Evolutionary conservation across 352 stramenopile genomes (phyloP), one percentile per base, ranked within the genome.

Genomic region (Phytophthora crassamura): DNA sequence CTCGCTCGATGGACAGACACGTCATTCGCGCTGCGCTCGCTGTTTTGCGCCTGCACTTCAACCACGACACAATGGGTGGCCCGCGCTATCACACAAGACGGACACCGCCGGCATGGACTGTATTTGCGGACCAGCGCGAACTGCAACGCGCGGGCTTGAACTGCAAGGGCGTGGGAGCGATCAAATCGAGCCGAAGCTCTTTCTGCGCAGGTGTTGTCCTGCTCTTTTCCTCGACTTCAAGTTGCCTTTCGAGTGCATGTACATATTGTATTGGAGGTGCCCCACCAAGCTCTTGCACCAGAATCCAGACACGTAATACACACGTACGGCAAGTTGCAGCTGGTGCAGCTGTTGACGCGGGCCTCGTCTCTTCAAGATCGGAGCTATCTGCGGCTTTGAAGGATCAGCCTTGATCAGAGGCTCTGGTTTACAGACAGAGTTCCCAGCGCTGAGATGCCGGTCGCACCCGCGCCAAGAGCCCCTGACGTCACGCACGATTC

Each of bases 181-280:
- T 58, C 58, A 64, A 73, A 68, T 68, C 45, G 38, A 65, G 54
- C 38, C 33, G 41, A 69, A 60, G 59, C 64, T 73, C 59, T 64
- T 62, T 67, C 47, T 70, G 54, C 28, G 46, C 47, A 65, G 55
- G 49, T 71, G 60, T 40, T 58, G 49, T 71, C 63, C 57, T 62
- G 63, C 63, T 71, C 63, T 71, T 62, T 67, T 62, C 56, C 56
- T 67, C 51, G 58, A 72, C 50, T 73, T 73, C 59, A 73, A 73
- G 64, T 64, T 69, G 59, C 54, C 40, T 59, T 43, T 53, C 33
- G 18, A 22, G 41, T 12, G 14, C 20, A 14, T n/a, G n/a, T n/a
- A n/a, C n/a, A n/a, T n/a, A n/a, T n/a, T 12, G 33, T 55, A 59
- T 56, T 67, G 59, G 59, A 67, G 33, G 59, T 61, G 59, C 51